Evolutionary conservation across 2,329 filamentous ascomycete genomes (phyloP).

Genomic region (Pestalotiopsis sp.): DNA sequence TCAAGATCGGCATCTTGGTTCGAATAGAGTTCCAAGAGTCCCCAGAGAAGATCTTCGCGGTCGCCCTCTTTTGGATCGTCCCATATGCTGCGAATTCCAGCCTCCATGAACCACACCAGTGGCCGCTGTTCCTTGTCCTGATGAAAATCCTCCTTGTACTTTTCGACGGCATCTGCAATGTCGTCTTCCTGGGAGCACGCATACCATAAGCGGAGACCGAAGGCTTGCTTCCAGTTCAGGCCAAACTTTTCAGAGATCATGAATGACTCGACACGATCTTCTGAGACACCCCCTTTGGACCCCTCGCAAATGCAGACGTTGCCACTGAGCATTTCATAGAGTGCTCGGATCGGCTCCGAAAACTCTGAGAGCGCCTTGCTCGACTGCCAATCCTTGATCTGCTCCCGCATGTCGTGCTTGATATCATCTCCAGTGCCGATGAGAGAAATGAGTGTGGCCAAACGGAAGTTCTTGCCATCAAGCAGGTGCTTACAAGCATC

Average conservation of each 20-base stretch:
- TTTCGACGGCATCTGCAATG: conserved; percentile 71
- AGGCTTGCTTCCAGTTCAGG: conserved; percentile 91
- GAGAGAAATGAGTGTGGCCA: conserved; percentile 83
- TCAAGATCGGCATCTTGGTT: conserved; percentile 62
- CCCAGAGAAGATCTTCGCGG: conserved; percentile 83
- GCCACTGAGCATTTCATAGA: conserved; percentile 88
- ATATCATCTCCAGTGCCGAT: conserved; percentile 73
- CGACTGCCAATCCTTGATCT: conserved; percentile 83
- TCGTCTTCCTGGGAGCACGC: conserved; percentile 69
- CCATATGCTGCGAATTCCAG: conserved; percentile 61
- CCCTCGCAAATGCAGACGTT: conserved; percentile 86
- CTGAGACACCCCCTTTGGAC: conserved; percentile 69
- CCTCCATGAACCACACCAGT: conserved; percentile 69
- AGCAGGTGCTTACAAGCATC: conserved; percentile 83
- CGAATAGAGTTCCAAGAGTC: conserved; percentile 80
- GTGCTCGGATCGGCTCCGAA: conserved; percentile 76
- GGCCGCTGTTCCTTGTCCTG: conserved; percentile 74
- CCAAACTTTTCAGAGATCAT: conserved; percentile 81
- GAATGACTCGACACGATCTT: conserved; percentile 81
- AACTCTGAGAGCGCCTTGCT: conserved; percentile 88
- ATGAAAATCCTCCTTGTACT: conserved; percentile 74
- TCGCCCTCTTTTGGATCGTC: conserved; percentile 58
- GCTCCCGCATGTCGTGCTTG: conserved; percentile 74
- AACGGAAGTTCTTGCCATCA: conserved; percentile 75
- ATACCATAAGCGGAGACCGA: conserved; percentile 91